Base-by-base conservation (phyloP, 192 early-diverging fungal genomes). In the Entophlyctis luteolus region DNA sequence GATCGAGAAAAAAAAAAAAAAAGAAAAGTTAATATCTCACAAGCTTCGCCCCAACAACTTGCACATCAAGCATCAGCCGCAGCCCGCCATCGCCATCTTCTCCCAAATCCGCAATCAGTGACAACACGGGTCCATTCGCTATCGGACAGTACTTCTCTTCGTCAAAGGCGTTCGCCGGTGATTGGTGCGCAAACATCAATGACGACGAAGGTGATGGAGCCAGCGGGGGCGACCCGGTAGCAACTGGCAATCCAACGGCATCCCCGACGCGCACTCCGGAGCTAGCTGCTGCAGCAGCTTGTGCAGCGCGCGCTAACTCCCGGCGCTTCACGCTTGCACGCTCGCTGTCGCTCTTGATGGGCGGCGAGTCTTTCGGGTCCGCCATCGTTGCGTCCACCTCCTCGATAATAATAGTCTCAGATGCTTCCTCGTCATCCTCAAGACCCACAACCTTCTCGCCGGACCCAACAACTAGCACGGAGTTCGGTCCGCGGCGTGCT, bases 41-140 rank as follows among this genome's bases (percentile, higher is more conserved):
- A 8, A 66, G 28, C 37, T 66, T 66, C 4, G 50, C 63, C 18
- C 63, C 63, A 54, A 66, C 52, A 0, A 66, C 63, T 22, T 54
- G 48, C 10, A 66, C 63, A 55, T 66, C 63, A 20, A 66, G 42
- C 63, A 66, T 52, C 5, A 66, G 35, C 39, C 39, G 39, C 8
- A 12, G n/a, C n/a, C 39, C 39, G n/a, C n/a, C 55, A 35, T 31
- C 55, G n/a, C 48, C 39, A 12, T 54, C 33, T 5, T 38, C 63
- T 5, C 39, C 45, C 63, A 66, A 66, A 36, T 66, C 63, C 18
- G 63, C 63, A 8, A 47, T 52, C 36, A 66, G 36, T 14, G 14
- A 28, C 35, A 66, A 54, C 5, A 66, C 22, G 4, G 63, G 63
- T 38, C 63, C 63, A 29, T 54, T 37, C 50, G 39, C 49, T 6